Evolutionary conservation across 2,329 filamentous ascomycete genomes (phyloP).

Genomic region (Cercospora brassicicola): DNA sequence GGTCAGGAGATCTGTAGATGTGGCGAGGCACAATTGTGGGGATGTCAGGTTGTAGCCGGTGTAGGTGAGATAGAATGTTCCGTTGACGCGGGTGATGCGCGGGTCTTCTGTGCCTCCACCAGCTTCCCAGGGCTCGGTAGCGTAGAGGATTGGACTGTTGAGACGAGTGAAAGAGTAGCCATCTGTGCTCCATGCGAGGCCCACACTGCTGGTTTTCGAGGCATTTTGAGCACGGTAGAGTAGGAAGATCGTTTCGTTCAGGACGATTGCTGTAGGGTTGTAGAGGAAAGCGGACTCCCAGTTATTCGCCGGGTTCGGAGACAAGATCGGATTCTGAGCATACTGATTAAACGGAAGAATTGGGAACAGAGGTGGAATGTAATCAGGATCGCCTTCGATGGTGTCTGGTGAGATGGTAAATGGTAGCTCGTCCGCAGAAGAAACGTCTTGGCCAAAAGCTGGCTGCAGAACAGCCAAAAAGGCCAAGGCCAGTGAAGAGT

Average conservation of each 20-base stretch:
- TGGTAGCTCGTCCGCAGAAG: slow-evolving; percentile 9
- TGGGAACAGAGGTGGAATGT: slow-evolving; percentile 33
- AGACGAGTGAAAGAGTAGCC: slow-evolving; percentile 41
- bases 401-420: slow-evolving; percentile 21
- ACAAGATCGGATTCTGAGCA: slow-evolving; percentile 30
- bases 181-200: slow-evolving; percentile 42
- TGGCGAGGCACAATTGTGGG: slow-evolving; percentile 41
- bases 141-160: slow-evolving; percentile 37
- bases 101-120: slow-evolving; percentile 42
- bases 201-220: slow-evolving; percentile 38
- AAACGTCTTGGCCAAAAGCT: background rate
- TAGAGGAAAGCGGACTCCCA: slow-evolving; percentile 38
- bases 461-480: background rate
- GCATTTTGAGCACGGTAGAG: slow-evolving; percentile 43
- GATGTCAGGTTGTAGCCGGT: slow-evolving; percentile 39
- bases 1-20: slow-evolving; percentile 40
- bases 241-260: slow-evolving; percentile 38
- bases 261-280: slow-evolving; percentile 36
- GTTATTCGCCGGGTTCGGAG: slow-evolving; percentile 26
- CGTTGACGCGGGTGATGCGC: slow-evolving; percentile 40
- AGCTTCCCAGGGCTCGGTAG: slow-evolving; percentile 40
- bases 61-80: slow-evolving; percentile 44
- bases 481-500: background rate
- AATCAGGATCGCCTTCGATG: slow-evolving; percentile 31
- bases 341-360: slow-evolving; percentile 35